Evolutionary conservation across 1,139 yeast genomes (phyloP), one percentile per base, ranked within the genome.

Genomic region (Geotrichum macrosporum): DNA sequence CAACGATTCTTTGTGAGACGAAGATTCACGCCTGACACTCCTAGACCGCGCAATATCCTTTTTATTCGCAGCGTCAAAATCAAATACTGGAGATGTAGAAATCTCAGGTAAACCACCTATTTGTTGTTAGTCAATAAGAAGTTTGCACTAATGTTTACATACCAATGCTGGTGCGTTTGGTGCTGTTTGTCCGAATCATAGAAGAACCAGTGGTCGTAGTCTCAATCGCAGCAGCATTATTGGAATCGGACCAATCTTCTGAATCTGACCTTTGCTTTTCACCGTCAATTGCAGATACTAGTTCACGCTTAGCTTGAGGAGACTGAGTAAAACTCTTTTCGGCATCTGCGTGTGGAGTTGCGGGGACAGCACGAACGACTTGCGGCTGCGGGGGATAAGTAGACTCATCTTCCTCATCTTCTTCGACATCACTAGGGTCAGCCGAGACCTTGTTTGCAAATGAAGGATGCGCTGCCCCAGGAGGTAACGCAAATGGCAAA

Each of bases 401-500:
- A 3, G 42, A 32, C 16, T 32, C 44, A 6, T 16, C 35, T 27
- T 46, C 49, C 29, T 36, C 46, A 22, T 41, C 36, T 10, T 27
- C 27, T 27, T 36, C 29, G 35, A 16, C 19, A 20, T 38, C 46
- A 12, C 34, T 46, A 5, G 48, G 35, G 29, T 40, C 44, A 15
- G 47, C n/a, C n/a, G n/a, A 29, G 5, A 18, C 26, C 24, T 18
- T 24, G 27, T 31, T 41, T 22, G 30, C 33, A 12, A 35, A 37
- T 15, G 50, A 20, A 19, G 35, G 26, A 10, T 21, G 35, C 2
- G 47, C 35, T 13, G 45, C 49, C 15, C 46, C 54, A 2, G 51
- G 53, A 3, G 70, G 61, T 29, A 58, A 59, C 0, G 77, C 76
- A 60, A 73, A 70, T 12, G 82, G 81, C 57, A 76, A 58, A 13